phyloP scores from a whole-genome alignment of 2,329 filamentous ascomycete species.

The Pyrenophora seminiperda region DNA sequence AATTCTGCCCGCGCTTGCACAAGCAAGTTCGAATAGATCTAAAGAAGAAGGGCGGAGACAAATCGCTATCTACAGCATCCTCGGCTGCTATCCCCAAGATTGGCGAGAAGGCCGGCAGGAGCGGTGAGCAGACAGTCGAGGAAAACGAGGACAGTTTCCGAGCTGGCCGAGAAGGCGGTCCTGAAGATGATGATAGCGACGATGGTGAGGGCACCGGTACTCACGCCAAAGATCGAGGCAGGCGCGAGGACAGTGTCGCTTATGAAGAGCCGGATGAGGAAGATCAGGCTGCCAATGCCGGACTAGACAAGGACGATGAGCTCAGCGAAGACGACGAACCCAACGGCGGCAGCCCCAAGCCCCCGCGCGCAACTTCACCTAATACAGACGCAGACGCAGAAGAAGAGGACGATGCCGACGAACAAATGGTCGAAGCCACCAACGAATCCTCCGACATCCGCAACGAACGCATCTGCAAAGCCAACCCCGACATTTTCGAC shows the following conservation, averaged over 20 bases:
- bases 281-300: constrained; percentile 74
- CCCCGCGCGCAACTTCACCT: constrained; percentile 42
- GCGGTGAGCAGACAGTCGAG: constrained; percentile 57
- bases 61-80: constrained; percentile 56
- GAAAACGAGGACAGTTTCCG: constrained; percentile 34
- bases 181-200: constrained; percentile 77
- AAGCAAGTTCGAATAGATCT: constrained; percentile 75
- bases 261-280: constrained; percentile 94
- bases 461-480: constrained; percentile 50
- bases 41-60: constrained; percentile 72
- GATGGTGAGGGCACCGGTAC: constrained; percentile 66
- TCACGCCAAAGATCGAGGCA: constrained; percentile 73
- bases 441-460: constrained; percentile 40
- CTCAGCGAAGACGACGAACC: constrained; percentile 59
- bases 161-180: constrained; percentile 54
- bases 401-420: constrained; percentile 34
- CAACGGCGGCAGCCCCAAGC: constrained; percentile 54
- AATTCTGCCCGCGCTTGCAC: constrained; percentile 75
- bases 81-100: constrained; percentile 76
- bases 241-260: constrained; percentile 79
- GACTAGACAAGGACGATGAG: constrained; percentile 62
- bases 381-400: constrained; percentile 37
- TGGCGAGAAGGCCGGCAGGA: constrained; percentile 64
- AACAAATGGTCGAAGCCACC: constrained; percentile 28
- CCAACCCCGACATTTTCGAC: constrained; percentile 66